A percentile compares a stretch with the other conserved stretches of the same genome.
Evolutionary conservation across 2,329 filamentous ascomycete genomes (phyloP).

Genomic region (Fusarium chaquense): DNA sequence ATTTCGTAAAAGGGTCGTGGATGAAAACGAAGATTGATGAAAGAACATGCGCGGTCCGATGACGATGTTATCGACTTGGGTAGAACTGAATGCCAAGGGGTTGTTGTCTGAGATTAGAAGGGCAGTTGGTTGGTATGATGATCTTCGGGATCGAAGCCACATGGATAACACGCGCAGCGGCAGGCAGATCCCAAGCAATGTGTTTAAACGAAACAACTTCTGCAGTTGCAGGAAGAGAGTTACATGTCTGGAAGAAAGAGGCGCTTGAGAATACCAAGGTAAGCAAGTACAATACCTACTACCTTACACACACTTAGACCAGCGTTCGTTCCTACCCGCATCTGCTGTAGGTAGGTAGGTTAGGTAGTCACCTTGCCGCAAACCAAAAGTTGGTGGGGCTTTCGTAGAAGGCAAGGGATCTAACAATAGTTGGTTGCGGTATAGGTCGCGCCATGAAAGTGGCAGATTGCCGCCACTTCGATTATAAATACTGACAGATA

Average conservation of each 20-base stretch:
- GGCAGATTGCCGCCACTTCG: conserved; percentile 20
- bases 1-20: background rate
- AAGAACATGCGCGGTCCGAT: conserved; percentile 4
- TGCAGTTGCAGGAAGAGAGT: conserved; percentile 33
- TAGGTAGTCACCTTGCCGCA: background rate
- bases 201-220: background rate
- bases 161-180: conserved; percentile 1
- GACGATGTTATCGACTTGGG: conserved; percentile 14
- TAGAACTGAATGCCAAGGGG: conserved; percentile 16
- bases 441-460: conserved; percentile 34
- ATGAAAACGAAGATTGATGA: background rate
- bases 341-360: background rate
- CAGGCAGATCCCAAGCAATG: background rate
- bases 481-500: conserved; percentile 3
- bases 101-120: background rate
- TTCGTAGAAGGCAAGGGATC: background rate
- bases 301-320: background rate
- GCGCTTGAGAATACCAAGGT: conserved; percentile 8
- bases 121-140: background rate
- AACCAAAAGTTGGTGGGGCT: conserved; percentile 27
- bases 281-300: background rate
- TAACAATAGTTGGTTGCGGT: background rate
- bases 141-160: background rate
- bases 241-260: conserved; percentile 12
- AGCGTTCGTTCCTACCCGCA: background rate